These are phyloP conservation scores for Tulasnella sp. DNA, from an alignment of 768 basidiomycete species.

Conservation along the genomic window DNA sequence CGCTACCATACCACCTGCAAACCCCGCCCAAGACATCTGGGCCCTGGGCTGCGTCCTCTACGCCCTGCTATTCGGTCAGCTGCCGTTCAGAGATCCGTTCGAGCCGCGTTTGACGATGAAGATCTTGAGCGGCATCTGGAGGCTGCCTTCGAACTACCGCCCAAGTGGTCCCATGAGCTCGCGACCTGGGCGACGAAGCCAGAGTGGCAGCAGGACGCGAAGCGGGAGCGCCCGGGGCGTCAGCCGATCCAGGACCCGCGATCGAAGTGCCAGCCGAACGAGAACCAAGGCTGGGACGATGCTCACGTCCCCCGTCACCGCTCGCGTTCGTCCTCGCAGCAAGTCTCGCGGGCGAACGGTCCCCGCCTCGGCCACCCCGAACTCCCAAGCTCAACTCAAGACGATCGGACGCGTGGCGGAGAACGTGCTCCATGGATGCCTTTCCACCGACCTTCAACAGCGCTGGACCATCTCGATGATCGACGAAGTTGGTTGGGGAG, in stretches of 20 bases:
- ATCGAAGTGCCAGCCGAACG: conserved; percentile 27
- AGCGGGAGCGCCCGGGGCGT: background rate
- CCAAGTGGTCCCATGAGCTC: conserved; percentile 7
- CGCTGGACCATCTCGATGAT: conserved; percentile 83
- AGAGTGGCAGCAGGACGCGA: background rate
- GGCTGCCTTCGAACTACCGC: conserved; percentile 33
- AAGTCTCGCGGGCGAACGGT: conserved; percentile 53
- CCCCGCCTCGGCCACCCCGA: conserved; percentile 41
- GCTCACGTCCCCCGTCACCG: conserved; percentile 25
- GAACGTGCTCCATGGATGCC: conserved; percentile 69
- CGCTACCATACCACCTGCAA: conserved; percentile 29
- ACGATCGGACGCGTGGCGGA: conserved; percentile 39
- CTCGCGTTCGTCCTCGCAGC: conserved; percentile 45
- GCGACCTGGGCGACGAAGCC: background rate
- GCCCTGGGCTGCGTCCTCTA: conserved; percentile 89
- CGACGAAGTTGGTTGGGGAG: conserved; percentile 49
- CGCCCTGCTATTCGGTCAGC: conserved; percentile 71
- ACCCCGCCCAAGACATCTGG: conserved; percentile 92
- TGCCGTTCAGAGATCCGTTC: conserved; percentile 86
- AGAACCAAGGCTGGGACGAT: conserved; percentile 21
- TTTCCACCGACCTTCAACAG: conserved; percentile 55
- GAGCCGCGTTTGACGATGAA: conserved; percentile 91
- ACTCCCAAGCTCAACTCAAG: conserved; percentile 34
- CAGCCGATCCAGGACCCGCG: conserved; percentile 2
- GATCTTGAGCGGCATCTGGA: conserved; percentile 70